A percentile compares a stretch with the other conserved stretches of the same genome.
Evolutionary conservation across 768 basidiomycete genomes (phyloP).

Genomic region (Roridomyces roridus): DNA sequence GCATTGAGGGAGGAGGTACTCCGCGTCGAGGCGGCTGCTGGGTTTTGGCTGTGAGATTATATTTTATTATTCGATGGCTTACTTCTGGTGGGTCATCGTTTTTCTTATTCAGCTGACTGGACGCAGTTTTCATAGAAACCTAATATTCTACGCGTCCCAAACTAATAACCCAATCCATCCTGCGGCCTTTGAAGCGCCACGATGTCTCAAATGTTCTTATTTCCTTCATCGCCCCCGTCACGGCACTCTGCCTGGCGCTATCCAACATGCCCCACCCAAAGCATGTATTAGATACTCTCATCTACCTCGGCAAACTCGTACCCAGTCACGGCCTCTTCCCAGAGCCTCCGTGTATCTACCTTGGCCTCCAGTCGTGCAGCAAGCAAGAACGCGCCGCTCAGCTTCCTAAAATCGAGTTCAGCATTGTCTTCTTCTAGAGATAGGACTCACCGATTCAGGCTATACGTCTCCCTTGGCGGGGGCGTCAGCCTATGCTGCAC

Average conservation of each 20-base stretch:
- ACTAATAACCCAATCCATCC: no score
- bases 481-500: constrained; percentile 87
- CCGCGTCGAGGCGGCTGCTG: constrained; percentile 69
- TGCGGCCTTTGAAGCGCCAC: no score
- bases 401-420: constrained; percentile 54
- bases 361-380: constrained; percentile 76
- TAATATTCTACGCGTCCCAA: not conserved
- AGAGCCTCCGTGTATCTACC: constrained; percentile 75
- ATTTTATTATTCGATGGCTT: no score
- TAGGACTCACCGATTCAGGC: constrained; percentile 73
- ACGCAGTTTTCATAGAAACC: not conserved
- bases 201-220: no score
- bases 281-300: no score
- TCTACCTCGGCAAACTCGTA: constrained; percentile 40
- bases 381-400: constrained; percentile 83
- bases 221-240: no score
- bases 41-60: constrained; percentile 44
- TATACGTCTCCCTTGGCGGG: constrained; percentile 94
- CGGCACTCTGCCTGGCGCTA: no score
- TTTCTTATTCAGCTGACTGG: no score
- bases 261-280: no score
- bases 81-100: no score
- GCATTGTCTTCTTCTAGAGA: not conserved
- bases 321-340: constrained; percentile 68
- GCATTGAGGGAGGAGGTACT: constrained; percentile 71